phyloP scores from a whole-genome alignment of 2,329 filamentous ascomycete genomes.

The Cladosporium sphaerospermum region DNA sequence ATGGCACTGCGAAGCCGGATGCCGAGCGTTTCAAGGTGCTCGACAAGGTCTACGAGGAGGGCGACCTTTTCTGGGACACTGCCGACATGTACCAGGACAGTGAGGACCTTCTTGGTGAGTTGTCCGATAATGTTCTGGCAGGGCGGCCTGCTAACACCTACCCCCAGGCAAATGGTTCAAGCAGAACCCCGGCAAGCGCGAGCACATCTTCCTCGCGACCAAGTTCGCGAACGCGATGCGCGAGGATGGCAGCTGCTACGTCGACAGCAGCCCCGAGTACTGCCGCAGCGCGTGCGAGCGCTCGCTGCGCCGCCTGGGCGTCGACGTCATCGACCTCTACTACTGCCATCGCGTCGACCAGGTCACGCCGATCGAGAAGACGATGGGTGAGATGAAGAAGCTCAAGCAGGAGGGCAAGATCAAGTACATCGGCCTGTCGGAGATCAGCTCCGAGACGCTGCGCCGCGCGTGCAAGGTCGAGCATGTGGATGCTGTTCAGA shows the following conservation, averaged over 20 bases:
- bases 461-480: slow-evolving; percentile 47
- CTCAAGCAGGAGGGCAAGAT: slow-evolving; percentile 51
- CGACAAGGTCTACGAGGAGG: slow-evolving; percentile 46
- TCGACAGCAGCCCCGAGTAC: slow-evolving; percentile 29
- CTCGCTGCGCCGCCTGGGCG: slow-evolving; percentile 36
- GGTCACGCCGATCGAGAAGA: slow-evolving; percentile 43
- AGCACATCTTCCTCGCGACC: slow-evolving; percentile 47
- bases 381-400: slow-evolving; percentile 44
- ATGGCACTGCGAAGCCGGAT: slow-evolving; percentile 44
- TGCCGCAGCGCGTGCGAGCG: slow-evolving; percentile 33
- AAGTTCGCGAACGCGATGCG: slow-evolving; percentile 46
- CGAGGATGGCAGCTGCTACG: slow-evolving; percentile 31
- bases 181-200: slow-evolving; percentile 41
- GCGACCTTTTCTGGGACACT: slow-evolving; percentile 48
- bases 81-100: slow-evolving; percentile 35
- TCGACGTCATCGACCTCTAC: slow-evolving; percentile 39
- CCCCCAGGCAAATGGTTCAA: slow-evolving; percentile 32
- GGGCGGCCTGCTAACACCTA: background rate
- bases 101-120: slow-evolving; percentile 40
- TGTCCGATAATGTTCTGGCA: background rate
- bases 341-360: slow-evolving; percentile 38
- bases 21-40: slow-evolving; percentile 47
- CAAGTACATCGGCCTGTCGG: slow-evolving; percentile 51
- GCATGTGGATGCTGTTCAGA: slow-evolving; percentile 47
- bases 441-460: slow-evolving; percentile 45